Evolutionary conservation across 148 eudicot genomes (phyloP).

Genomic region (Amaranthus palmeri): DNA sequence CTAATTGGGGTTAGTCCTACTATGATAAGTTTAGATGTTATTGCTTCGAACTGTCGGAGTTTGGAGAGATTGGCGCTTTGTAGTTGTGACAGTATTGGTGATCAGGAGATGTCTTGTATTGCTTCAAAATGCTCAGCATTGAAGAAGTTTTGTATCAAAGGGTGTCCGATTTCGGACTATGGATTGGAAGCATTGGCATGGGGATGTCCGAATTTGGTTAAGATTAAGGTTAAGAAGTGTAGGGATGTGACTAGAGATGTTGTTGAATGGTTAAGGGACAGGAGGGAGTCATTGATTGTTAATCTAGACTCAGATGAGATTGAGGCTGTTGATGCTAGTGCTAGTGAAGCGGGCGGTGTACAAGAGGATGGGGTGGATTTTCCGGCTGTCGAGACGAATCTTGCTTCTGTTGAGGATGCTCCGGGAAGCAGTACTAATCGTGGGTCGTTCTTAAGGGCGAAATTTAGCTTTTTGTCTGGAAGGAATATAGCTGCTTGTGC

Average conservation of each 20-base stretch:
- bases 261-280: slow-evolving; percentile 44
- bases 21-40: slow-evolving; percentile 37
- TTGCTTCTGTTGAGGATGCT: slow-evolving; percentile 6
- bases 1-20: slow-evolving; percentile 62
- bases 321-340: slow-evolving; percentile 49
- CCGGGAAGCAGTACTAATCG: slow-evolving; percentile 34
- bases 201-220: slow-evolving; percentile 78
- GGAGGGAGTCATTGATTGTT: slow-evolving; percentile 45
- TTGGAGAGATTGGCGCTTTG: slow-evolving; percentile 69
- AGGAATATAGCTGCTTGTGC: slow-evolving; percentile 45
- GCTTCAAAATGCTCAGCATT: slow-evolving; percentile 50
- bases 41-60: slow-evolving; percentile 47
- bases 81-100: slow-evolving; percentile 68
- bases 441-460: slow-evolving; percentile 33
- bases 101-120: slow-evolving; percentile 53
- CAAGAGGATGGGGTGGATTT: slow-evolving; percentile 50
- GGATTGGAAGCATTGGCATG: slow-evolving; percentile 61
- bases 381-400: slow-evolving; percentile 27
- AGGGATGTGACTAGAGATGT: slow-evolving; percentile 53
- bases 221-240: slow-evolving; percentile 74
- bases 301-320: slow-evolving; percentile 57
- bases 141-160: slow-evolving; percentile 74
- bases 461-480: slow-evolving; percentile 45
- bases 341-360: slow-evolving; percentile 48
- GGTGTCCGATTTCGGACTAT: slow-evolving; percentile 55